A percentile compares a stretch with the other conserved stretches of the same genome.
phyloP scores from a whole-genome alignment of 2,329 filamentous ascomycete species.

The Aspergillus carbonarius region DNA sequence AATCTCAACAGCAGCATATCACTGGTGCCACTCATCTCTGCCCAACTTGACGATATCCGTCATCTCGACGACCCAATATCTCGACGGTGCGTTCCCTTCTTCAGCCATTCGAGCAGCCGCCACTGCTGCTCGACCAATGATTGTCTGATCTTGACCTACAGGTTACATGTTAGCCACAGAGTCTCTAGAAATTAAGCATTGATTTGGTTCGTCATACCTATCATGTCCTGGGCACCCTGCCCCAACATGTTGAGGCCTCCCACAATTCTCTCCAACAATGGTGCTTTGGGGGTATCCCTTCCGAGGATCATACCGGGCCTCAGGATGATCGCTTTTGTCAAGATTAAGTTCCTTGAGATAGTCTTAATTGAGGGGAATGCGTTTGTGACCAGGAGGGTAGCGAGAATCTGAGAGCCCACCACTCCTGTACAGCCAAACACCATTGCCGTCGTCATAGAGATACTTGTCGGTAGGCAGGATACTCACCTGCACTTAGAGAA shows the following conservation, averaged over 20 bases:
- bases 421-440: slow-evolving; percentile 34
- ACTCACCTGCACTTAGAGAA: too few relatives aligned
- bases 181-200: background rate
- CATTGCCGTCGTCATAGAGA: slow-evolving; percentile 30
- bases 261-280: slow-evolving; percentile 23
- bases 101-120: slow-evolving; percentile 25
- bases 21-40: slow-evolving; percentile 30
- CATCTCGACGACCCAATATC: slow-evolving; percentile 31
- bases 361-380: slow-evolving; percentile 27
- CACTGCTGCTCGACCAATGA: slow-evolving; percentile 31
- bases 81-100: slow-evolving; percentile 29
- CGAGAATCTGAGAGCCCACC: slow-evolving; percentile 33
- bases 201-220: slow-evolving; percentile 22
- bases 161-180: background rate
- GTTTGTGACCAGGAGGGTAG: slow-evolving; percentile 26
- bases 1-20: slow-evolving; percentile 12
- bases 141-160: slow-evolving; percentile 28
- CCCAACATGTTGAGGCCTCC: slow-evolving; percentile 23
- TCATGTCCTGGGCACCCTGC: slow-evolving; percentile 27
- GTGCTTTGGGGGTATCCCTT: slow-evolving; percentile 17
- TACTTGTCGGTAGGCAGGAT: too few relatives aligned
- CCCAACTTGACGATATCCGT: slow-evolving; percentile 32
- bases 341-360: slow-evolving; percentile 34
- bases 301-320: slow-evolving; percentile 39
- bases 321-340: slow-evolving; percentile 37